A percentile compares a stretch with the other conserved stretches of the same genome.
phyloP scores from a whole-genome alignment of 2,329 filamentous ascomycete genomes.

The Pseudogymnoascus sp. region DNA sequence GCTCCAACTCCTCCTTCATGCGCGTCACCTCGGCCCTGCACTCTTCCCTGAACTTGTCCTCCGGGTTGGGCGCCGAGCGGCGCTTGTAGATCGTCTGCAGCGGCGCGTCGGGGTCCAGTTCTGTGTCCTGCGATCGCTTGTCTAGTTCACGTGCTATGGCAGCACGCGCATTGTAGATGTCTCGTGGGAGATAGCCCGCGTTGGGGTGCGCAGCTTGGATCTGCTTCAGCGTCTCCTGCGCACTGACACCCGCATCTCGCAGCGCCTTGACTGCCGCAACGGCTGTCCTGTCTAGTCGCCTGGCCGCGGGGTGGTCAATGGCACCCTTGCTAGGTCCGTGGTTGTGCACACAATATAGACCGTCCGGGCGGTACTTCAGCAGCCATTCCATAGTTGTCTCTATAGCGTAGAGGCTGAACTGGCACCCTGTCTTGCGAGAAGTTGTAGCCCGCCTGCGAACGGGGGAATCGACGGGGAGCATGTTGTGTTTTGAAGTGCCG shows the following conservation, averaged over 20 bases:
- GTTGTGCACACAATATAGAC: slow-evolving; percentile 52
- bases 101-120: slow-evolving; percentile 46
- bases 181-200: slow-evolving; percentile 55
- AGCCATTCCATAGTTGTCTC: slow-evolving; percentile 63
- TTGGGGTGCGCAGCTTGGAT: slow-evolving; percentile 57
- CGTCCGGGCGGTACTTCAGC: slow-evolving; percentile 55
- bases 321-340: slow-evolving; percentile 61
- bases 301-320: slow-evolving; percentile 57
- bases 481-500: slow-evolving; percentile 53
- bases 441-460: slow-evolving; percentile 59
- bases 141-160: slow-evolving; percentile 59
- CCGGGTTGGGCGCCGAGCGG: slow-evolving; percentile 33
- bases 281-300: slow-evolving; percentile 61
- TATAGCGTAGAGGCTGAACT: slow-evolving; percentile 64
- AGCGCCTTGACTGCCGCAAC: slow-evolving; percentile 59
- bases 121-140: slow-evolving; percentile 47
- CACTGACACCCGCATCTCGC: slow-evolving; percentile 58
- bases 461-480: slow-evolving; percentile 28
- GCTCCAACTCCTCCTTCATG: slow-evolving; percentile 48
- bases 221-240: slow-evolving; percentile 59
- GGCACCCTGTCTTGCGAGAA: slow-evolving; percentile 62
- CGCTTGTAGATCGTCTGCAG: slow-evolving; percentile 61
- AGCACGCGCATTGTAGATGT: slow-evolving; percentile 61
- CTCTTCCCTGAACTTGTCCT: slow-evolving; percentile 57
- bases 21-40: slow-evolving; percentile 54